These are phyloP conservation scores for Castanospermum australe DNA, from an alignment of 306 rosid species.

Conservation along the genomic window DNA sequence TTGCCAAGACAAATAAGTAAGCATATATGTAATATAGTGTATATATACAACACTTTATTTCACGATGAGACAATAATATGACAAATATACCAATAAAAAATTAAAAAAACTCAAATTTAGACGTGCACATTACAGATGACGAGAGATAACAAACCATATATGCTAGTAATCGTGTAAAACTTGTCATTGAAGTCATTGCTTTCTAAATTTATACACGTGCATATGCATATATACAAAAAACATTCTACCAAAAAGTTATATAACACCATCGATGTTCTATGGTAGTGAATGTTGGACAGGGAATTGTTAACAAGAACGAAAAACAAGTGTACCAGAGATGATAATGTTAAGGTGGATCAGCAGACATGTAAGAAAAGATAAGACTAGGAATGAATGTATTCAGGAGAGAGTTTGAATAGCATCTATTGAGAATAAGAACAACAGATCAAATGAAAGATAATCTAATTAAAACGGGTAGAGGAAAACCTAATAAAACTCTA, in stretches of 20 bases:
- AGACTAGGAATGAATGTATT: no score
- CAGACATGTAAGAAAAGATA: no score
- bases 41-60: background rate
- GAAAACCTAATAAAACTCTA: no score
- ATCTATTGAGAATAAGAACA: no score
- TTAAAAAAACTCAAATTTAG: background rate
- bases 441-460: no score
- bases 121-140: background rate
- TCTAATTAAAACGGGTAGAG: no score
- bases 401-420: no score
- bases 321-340: background rate
- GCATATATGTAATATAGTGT: background rate
- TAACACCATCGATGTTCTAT: no score
- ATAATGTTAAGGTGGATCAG: no score
- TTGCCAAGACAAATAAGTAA: background rate
- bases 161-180: no score
- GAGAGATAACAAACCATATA: background rate
- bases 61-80: background rate
- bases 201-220: background rate
- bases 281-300: no score
- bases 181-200: background rate
- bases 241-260: background rate
- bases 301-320: no score
- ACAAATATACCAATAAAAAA: background rate
- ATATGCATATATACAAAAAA: background rate